Percentiles rank a stretch among this genome's conserved stretches.
Conservation (phyloP, 2,329 filamentous ascomycete species). For the Rhinocladiella similis region DNA sequence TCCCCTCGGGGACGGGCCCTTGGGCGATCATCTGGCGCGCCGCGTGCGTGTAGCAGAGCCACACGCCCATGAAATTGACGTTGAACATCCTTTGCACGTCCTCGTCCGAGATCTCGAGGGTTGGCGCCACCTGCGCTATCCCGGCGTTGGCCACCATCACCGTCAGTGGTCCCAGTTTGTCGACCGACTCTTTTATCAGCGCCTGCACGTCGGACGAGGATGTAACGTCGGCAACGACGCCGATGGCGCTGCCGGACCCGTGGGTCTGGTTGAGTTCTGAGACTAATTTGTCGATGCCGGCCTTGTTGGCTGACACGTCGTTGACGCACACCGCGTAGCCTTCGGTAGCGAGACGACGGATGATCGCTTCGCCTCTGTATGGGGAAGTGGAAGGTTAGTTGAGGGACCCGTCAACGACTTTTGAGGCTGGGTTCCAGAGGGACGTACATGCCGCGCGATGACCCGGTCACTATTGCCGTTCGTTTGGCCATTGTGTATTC, state of each 20-base stretch:
- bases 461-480: slow-evolving; percentile 43
- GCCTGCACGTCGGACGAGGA: slow-evolving; percentile 53
- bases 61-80: slow-evolving; percentile 64
- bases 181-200: slow-evolving; percentile 55
- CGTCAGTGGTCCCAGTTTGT: slow-evolving; percentile 52
- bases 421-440: neutral
- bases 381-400: neutral
- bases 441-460: slow-evolving; percentile 41
- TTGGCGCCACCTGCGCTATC: slow-evolving; percentile 57
- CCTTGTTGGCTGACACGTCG: slow-evolving; percentile 56
- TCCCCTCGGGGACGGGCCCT: slow-evolving; percentile 43
- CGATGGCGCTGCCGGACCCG: slow-evolving; percentile 42
- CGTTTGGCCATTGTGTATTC: slow-evolving; percentile 22
- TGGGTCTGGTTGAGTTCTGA: slow-evolving; percentile 27
- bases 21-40: slow-evolving; percentile 67
- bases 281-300: slow-evolving; percentile 52
- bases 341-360: slow-evolving; percentile 62
- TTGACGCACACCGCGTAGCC: slow-evolving; percentile 68
- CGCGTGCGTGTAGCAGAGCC: slow-evolving; percentile 64
- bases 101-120: slow-evolving; percentile 58
- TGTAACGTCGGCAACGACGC: slow-evolving; percentile 63
- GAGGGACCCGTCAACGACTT: no score
- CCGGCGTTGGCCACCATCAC: slow-evolving; percentile 63
- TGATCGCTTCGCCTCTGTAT: slow-evolving; percentile 41
- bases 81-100: slow-evolving; percentile 62